Base-by-base conservation (phyloP, 495 filamentous ascomycete genomes). In the Darksidea phi region DNA sequence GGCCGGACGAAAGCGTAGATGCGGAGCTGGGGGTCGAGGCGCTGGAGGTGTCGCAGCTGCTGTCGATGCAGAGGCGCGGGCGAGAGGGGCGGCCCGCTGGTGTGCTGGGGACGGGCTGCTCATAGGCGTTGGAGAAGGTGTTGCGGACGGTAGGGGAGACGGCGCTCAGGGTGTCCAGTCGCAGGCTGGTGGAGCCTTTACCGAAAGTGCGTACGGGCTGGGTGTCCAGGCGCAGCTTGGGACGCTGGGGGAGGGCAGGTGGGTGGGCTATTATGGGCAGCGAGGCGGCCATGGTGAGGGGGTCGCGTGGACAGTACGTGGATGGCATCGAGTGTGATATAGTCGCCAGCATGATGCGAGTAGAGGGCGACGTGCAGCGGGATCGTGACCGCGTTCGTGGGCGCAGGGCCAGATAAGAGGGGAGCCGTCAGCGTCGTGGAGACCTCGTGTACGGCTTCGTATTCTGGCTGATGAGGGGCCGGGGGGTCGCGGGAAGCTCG, bases 211-310 rank as follows among this genome's bases (percentile, higher is more conserved):
- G 71, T 23, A 79, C 24, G 24, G 60, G 67, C 11, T 53, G 76
- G 49, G 90, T 96, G 76, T 95, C 88, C 36, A 96, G 82, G 54
- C 87, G 88, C 64, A 96, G 79, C 75, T 88, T 88, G 1, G 91
- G 91, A 72, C 86, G 79, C 72, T 82, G 85, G 23, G 76, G 59
- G 57, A 18, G 43, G 50, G 54, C 54, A 54, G 55, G 20, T 60
- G 59, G 28, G 13, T 70, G 71, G 28, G 73, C 62, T 58, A 73
- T 55, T 51, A 75, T 67, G 52, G 73, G 60, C 28, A 75, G 64
- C 18, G 72, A 69, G 66, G 71, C 67, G 51, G 66, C 71, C 53
- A 68, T 71, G 38, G 24, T 67, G 55, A 68, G 45, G 41, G 65
- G 41, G 38, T 48, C 24, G 38, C 59, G 38, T 5, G 48, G 42